Evolutionary conservation across 495 filamentous ascomycete genomes (phyloP).

Genomic region (Penicilliopsis zonata): DNA sequence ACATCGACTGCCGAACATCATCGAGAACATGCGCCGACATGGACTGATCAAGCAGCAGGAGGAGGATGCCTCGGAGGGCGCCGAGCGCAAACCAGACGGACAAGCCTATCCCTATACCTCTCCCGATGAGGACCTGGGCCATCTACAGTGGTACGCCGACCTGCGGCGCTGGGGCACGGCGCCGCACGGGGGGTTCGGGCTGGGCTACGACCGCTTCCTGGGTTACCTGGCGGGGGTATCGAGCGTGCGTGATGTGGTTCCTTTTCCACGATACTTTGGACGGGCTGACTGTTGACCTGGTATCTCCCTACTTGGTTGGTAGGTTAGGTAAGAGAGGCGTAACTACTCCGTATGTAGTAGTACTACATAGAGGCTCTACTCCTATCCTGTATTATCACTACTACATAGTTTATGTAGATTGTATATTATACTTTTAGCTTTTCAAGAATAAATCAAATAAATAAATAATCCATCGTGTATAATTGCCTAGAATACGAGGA

Average conservation of each 20-base stretch:
- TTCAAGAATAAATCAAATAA: too few species aligned
- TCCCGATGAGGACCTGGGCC: slow-evolving; percentile 35
- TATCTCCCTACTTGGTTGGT: too few species aligned
- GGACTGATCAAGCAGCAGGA: slow-evolving; percentile 32
- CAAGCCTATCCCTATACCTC: slow-evolving; percentile 24
- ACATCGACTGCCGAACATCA: slow-evolving; percentile 59
- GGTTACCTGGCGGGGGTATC: slow-evolving; percentile 73
- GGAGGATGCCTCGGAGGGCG: neutral
- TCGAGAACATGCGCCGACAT: slow-evolving; percentile 58
- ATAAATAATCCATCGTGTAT: too few species aligned
- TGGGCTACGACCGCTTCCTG: slow-evolving; percentile 86
- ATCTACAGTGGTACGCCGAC: slow-evolving; percentile 87
- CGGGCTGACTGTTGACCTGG: slow-evolving; percentile 67
- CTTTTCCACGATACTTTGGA: slow-evolving; percentile 86
- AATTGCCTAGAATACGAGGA: too few species aligned
- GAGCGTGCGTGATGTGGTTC: slow-evolving; percentile 76
- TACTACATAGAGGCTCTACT: too few species aligned
- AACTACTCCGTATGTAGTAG: too few species aligned
- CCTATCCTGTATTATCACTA: too few species aligned
- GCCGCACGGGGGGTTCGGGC: slow-evolving; percentile 91
- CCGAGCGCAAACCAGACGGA: slow-evolving; percentile 4
- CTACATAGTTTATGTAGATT: too few species aligned
- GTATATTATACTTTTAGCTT: too few species aligned
- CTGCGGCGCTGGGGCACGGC: slow-evolving; percentile 85
- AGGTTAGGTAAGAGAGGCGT: too few species aligned